These are phyloP conservation scores for Cercospora zeae-maydis DNA, from an alignment of 2,329 filamentous ascomycete species.

Conservation along the genomic window DNA sequence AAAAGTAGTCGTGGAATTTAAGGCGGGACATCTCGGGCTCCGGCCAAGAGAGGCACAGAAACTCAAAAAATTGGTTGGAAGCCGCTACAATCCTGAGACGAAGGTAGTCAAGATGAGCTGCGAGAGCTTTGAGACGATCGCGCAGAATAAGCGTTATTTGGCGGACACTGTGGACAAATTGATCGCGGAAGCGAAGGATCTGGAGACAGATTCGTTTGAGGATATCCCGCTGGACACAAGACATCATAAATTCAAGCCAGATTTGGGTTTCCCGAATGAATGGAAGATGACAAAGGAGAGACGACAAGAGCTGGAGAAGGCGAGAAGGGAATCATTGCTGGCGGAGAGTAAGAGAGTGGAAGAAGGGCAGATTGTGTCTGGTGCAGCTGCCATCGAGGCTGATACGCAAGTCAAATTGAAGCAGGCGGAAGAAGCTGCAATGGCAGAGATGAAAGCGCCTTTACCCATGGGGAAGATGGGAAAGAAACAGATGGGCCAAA, in stretches of 20 bases:
- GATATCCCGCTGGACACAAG: slow-evolving; percentile 87
- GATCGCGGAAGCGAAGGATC: slow-evolving; percentile 69
- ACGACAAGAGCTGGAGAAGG: slow-evolving; percentile 60
- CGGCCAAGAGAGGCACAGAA: slow-evolving; percentile 62
- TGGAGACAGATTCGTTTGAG: slow-evolving; percentile 70
- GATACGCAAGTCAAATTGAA: slow-evolving; percentile 27
- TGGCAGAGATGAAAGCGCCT: slow-evolving; percentile 32
- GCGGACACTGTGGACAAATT: slow-evolving; percentile 72
- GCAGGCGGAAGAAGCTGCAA: slow-evolving; percentile 31
- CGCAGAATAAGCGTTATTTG: slow-evolving; percentile 96
- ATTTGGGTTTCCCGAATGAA: slow-evolving; percentile 70
- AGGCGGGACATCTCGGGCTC: slow-evolving; percentile 62
- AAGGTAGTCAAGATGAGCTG: slow-evolving; percentile 84
- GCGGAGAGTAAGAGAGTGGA: slow-evolving; percentile 55
- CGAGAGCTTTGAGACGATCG: slow-evolving; percentile 76
- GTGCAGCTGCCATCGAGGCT: slow-evolving; percentile 29
- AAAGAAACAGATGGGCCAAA: slow-evolving; percentile 32
- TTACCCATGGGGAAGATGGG: slow-evolving; percentile 33
- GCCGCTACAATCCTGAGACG: slow-evolving; percentile 81
- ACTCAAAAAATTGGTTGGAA: slow-evolving; percentile 79
- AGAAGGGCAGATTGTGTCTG: slow-evolving; percentile 43
- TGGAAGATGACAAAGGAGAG: slow-evolving; percentile 77
- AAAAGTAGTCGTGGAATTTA: slow-evolving; percentile 92
- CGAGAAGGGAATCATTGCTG: slow-evolving; percentile 51
- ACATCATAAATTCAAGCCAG: slow-evolving; percentile 69